Evolutionary conservation across 139 green algal genomes (phyloP).

Genomic region (Raphidocelis subcapitata): DNA sequence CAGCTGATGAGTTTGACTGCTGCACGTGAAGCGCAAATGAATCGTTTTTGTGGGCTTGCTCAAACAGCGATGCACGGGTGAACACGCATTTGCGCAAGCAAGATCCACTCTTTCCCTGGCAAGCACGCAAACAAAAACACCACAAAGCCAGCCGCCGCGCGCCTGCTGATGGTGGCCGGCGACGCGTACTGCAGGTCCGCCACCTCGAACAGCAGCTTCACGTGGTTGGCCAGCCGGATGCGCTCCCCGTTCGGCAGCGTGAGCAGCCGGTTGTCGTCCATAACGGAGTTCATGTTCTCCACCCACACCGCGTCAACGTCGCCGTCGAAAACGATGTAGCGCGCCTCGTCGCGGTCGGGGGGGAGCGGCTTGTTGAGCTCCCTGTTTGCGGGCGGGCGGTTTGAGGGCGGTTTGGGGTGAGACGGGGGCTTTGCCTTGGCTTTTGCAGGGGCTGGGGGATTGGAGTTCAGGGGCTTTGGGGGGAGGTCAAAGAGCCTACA

Average conservation of each 20-base stretch:
- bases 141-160: background rate
- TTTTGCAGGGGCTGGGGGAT: no score
- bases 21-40: no score
- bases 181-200: conserved; percentile 72
- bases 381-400: background rate
- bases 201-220: conserved; percentile 89
- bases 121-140: no score
- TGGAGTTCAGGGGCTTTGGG: no score
- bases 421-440: no score
- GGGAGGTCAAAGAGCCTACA: no score
- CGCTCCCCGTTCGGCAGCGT: conserved; percentile 87
- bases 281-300: conserved; percentile 90
- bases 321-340: conserved; percentile 84
- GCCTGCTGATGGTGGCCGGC: conserved; percentile 81
- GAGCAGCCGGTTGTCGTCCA: conserved; percentile 89
- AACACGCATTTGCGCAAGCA: no score
- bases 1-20: no score
- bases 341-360: conserved; percentile 81
- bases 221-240: conserved; percentile 78
- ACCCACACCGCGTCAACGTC: conserved; percentile 92
- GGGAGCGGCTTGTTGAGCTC: conserved; percentile 29
- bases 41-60: no score
- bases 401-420: no score
- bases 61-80: no score
- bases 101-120: no score